Base-by-base conservation (phyloP, 768 basidiomycete species). In the Russula sp. region DNA sequence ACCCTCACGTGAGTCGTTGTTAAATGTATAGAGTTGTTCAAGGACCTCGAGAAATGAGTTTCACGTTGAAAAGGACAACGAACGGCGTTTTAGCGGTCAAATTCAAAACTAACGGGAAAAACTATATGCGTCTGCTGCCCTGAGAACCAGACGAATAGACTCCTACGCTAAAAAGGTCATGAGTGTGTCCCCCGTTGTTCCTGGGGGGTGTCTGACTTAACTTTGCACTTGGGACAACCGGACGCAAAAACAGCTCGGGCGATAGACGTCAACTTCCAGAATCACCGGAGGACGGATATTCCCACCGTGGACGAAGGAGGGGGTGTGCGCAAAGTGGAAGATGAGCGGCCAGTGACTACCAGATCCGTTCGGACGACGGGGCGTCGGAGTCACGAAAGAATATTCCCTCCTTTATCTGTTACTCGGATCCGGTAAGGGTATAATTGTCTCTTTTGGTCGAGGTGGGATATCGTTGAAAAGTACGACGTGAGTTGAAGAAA, bases 271-370 rank as follows among this genome's bases (percentile, higher is more conserved):
- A 40, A 61, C 30, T 51, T 16, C 22, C 6, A n/a, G n/a, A 46
- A 44, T 51, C 57, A 44, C 42, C 40, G 46, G 42, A 32, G n/a
- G 48, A 42, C 32, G 59, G 49, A 65, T 52, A 18, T 61, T 61
- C 59, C 64, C 49, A 61, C 40, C 6, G 46, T 13, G 52, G 36
- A 64, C 28, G 58, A 60, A 57, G 42, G 54, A 18, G 50, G 38
- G 55, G 5, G 59, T 61, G 59, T 61, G 59, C 42, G 40, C 54
- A 61, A 36, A 32, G 64, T 53, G 59, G 60, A 24, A 42, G 18
- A 51, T 57, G 42, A 46, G 60, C 54, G 59, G 59, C 59, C 40
- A n/a, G 30, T 55, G 48, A 51, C 60, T 42, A 56, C 50, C 32
- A 56, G 59, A 30, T 56, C 61, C 32, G 40, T 46, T 65, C 32